Conservation (phyloP, 345 rosid genomes). For the Linum lewisii region DNA sequence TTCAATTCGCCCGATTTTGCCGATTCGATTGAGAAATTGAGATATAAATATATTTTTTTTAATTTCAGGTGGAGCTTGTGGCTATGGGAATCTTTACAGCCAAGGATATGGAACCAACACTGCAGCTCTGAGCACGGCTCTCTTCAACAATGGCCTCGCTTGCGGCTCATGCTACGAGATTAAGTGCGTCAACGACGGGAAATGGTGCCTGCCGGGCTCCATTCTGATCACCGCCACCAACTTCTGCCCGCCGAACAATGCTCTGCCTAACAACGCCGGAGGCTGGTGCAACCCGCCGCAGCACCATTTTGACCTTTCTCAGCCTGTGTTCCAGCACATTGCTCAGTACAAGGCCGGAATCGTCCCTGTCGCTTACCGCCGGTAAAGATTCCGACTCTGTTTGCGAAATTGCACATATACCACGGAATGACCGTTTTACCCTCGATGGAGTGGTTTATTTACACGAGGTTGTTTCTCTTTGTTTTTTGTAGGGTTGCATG, state of each 20-base stretch:
- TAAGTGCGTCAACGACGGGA: not conserved
- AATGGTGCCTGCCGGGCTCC: conserved; percentile 2
- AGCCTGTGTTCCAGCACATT: conserved; percentile 2
- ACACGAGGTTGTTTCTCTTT: not conserved
- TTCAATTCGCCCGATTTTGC: not conserved
- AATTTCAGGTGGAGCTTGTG: conserved; percentile 1
- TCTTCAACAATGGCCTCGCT: not conserved
- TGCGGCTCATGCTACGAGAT: conserved; percentile 1
- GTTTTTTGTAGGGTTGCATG: not conserved
- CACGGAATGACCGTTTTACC: not conserved
- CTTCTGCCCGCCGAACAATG: conserved; percentile 1
- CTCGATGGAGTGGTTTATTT: no score
- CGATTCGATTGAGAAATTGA: not conserved
- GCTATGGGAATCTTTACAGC: conserved; percentile 4
- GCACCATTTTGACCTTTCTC: not conserved
- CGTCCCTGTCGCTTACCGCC: not conserved
- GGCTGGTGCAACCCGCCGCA: not conserved
- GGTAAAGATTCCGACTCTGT: no score
- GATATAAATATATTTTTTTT: not conserved
- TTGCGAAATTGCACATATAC: not conserved
- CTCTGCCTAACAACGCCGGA: not conserved
- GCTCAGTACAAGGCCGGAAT: conserved; percentile 2
- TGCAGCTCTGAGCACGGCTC: not conserved
- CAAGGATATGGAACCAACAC: conserved; percentile 2
- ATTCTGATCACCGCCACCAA: not conserved